These are phyloP conservation scores for Glonium stellatum DNA, from an alignment of 495 filamentous ascomycete genomes.

Conservation along the genomic window DNA sequence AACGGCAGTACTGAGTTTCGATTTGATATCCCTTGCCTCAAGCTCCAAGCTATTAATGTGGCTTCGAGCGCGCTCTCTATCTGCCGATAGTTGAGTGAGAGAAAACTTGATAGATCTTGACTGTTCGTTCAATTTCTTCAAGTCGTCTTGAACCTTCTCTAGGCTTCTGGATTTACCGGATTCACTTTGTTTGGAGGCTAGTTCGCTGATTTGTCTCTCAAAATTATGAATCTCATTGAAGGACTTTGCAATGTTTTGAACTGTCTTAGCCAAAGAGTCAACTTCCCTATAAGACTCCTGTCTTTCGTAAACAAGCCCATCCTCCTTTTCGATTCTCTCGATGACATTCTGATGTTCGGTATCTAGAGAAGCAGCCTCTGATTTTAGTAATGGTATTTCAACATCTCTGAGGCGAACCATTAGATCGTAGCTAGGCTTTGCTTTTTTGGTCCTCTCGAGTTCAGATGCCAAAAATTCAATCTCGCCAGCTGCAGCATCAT, in stretches of 20 bases:
- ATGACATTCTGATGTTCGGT: conserved; percentile 53
- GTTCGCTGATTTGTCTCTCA: conserved; percentile 61
- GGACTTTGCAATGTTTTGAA: conserved; percentile 67
- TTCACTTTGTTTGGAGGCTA: conserved; percentile 64
- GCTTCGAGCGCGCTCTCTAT: conserved; percentile 64
- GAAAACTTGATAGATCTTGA: conserved; percentile 53
- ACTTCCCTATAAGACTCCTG: conserved; percentile 63
- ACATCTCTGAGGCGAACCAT: conserved; percentile 58
- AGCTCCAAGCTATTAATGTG: conserved; percentile 64
- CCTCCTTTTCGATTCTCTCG: conserved; percentile 63
- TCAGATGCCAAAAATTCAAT: conserved; percentile 50
- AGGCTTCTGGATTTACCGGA: conserved; percentile 56
- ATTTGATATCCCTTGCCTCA: conserved; percentile 59
- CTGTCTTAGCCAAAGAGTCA: conserved; percentile 66
- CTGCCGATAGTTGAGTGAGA: conserved; percentile 54
- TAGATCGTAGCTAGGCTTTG: conserved; percentile 54
- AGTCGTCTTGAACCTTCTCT: conserved; percentile 77
- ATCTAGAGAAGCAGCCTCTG: conserved; percentile 51
- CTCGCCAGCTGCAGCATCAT: conserved; percentile 11
- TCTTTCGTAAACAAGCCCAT: conserved; percentile 57
- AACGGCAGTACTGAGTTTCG: conserved; percentile 59
- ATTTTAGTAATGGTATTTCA: conserved; percentile 63
- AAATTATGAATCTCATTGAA: conserved; percentile 62
- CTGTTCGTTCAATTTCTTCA: conserved; percentile 60
- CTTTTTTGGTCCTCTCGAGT: conserved; percentile 46